Evolutionary conservation across 306 rosid genomes (phyloP).

Genomic region (Senna siamea): DNA sequence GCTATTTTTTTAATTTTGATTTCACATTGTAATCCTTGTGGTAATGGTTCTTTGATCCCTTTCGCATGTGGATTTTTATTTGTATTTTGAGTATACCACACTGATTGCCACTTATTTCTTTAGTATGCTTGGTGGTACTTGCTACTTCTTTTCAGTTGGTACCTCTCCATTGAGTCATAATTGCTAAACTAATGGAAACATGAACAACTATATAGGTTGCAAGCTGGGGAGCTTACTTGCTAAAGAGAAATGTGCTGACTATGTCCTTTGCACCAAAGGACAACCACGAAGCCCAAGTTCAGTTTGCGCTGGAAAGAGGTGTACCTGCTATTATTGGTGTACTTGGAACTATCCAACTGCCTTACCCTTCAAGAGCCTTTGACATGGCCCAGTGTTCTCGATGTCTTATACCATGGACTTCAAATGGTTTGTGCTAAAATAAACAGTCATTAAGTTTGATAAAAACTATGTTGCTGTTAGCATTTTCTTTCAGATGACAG

Average conservation of each 20-base stretch:
- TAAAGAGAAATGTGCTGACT: constrained; percentile 83
- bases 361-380: constrained; percentile 90
- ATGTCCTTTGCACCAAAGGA: constrained; percentile 98
- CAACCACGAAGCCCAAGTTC: constrained; percentile 99
- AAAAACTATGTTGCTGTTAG: constrained; percentile 22
- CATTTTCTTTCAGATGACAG: constrained; percentile 28
- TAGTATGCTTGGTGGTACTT: constrained; percentile 20
- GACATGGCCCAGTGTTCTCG: constrained; percentile 99
- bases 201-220: constrained; percentile 73
- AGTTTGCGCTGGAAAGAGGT: constrained; percentile 95
- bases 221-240: constrained; percentile 98
- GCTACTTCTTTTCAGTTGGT: constrained; percentile 30
- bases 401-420: constrained; percentile 91
- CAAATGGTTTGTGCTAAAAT: constrained; percentile 67
- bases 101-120: constrained; percentile 27
- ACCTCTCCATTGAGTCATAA: constrained; percentile 29
- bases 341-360: constrained; percentile 86
- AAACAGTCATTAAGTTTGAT: constrained; percentile 27
- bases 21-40: background rate
- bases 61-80: constrained; percentile 5
- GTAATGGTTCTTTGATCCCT: background rate
- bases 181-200: constrained; percentile 42
- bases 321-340: constrained; percentile 96
- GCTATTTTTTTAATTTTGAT: background rate
- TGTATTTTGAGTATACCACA: constrained; percentile 2